Evolutionary conservation across 805 yeast species (phyloP).

Genomic region (Starmerella vaccinii): DNA sequence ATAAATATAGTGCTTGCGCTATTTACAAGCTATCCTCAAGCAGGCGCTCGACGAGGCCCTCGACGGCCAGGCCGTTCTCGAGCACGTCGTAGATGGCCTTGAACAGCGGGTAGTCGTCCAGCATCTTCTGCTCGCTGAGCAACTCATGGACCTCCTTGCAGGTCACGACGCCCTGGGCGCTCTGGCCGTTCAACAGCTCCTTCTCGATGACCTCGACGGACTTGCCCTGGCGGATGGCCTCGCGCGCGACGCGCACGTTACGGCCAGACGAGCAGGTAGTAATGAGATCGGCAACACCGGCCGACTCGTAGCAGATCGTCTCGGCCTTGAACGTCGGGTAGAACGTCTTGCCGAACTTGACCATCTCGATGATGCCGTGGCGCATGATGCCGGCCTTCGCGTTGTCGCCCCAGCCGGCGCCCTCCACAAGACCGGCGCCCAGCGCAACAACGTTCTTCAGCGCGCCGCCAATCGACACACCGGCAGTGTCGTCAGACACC

Average conservation of each 20-base stretch:
- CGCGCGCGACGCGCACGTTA: constrained; percentile 82
- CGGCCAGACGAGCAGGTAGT: constrained; percentile 98
- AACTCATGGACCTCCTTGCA: constrained; percentile 84
- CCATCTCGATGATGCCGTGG: constrained; percentile 84
- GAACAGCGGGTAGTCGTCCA: constrained; percentile 70
- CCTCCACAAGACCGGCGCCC: constrained; percentile 96
- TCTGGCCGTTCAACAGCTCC: constrained; percentile 83
- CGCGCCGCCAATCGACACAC: constrained; percentile 95
- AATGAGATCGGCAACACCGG: constrained; percentile 96
- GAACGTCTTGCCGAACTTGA: constrained; percentile 71
- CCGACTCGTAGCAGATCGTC: constrained; percentile 87
- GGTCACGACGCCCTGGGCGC: constrained; percentile 92
- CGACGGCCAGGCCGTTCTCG: constrained; percentile 63
- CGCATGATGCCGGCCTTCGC: constrained; percentile 97
- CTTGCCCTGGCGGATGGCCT: constrained; percentile 71
- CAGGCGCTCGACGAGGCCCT: constrained; percentile 37
- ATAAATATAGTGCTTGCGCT: constrained; percentile 2
- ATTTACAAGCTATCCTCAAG: constrained; percentile 14
- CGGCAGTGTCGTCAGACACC: constrained; percentile 86
- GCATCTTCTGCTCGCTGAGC: constrained; percentile 40
- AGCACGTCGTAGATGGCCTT: constrained; percentile 74
- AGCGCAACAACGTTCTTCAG: constrained; percentile 91
- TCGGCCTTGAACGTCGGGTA: constrained; percentile 63
- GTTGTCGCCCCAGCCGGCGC: constrained; percentile 97
- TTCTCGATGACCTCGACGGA: constrained; percentile 74